A percentile compares a stretch with the other conserved stretches of the same genome.
Conservation (phyloP, 2,329 filamentous ascomycete species). For the Metarhizium album region DNA sequence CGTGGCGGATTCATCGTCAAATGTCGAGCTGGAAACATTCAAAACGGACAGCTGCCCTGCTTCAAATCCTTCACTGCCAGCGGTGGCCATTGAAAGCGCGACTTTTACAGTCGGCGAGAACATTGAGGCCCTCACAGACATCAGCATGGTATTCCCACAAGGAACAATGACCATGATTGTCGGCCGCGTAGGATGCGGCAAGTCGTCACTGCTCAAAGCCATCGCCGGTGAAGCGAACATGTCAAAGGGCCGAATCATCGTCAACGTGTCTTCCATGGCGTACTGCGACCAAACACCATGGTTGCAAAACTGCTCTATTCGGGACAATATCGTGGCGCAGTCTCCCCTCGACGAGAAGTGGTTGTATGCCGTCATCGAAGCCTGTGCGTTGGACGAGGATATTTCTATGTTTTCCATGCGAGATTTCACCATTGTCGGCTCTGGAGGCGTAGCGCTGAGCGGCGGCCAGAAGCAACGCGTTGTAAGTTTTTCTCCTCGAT, state of each 20-base stretch:
- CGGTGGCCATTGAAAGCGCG: conserved; percentile 6
- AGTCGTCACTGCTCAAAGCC: conserved; percentile 27
- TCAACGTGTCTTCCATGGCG: conserved; percentile 18
- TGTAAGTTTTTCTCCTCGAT: too few relatives aligned
- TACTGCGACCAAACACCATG: conserved; percentile 35
- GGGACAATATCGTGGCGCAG: conserved; percentile 26
- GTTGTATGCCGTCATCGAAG: conserved; percentile 18
- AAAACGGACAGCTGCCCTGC: neutral
- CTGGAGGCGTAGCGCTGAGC: conserved; percentile 30
- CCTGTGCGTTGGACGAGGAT: conserved; percentile 26
- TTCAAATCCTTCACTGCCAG: neutral
- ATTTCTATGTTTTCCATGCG: conserved; percentile 19
- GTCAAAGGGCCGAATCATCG: conserved; percentile 16
- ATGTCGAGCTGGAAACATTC: neutral
- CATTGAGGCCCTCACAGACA: conserved; percentile 12
- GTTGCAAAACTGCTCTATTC: conserved; percentile 30
- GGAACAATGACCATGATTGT: conserved; percentile 25
- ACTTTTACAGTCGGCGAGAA: conserved; percentile 11
- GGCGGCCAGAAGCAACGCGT: conserved; percentile 33
- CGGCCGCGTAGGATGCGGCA: conserved; percentile 33
- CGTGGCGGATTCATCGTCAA: neutral
- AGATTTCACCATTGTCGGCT: conserved; percentile 27
- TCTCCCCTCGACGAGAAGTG: conserved; percentile 17
- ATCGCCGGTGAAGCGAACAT: conserved; percentile 25
- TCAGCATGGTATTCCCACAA: conserved; percentile 12